Conservation (phyloP, 306 rosid species). For the Astragalus glycyphyllos region DNA sequence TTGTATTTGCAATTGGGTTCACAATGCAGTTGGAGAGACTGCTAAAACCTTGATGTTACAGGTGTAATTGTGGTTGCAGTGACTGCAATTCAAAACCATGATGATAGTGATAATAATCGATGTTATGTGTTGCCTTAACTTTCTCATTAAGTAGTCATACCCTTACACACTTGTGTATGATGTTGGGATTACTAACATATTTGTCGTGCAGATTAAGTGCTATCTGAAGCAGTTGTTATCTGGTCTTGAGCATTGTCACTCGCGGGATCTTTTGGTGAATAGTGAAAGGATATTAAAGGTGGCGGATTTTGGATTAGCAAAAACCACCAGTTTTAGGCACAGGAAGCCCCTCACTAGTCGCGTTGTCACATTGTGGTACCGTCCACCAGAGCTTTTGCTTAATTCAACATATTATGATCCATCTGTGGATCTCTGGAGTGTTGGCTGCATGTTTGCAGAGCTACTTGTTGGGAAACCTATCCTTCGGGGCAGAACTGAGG, state of each 20-base stretch:
- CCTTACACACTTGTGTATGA: too few relatives aligned
- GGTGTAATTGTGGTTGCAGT: too few relatives aligned
- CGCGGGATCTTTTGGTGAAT: conserved; percentile 79
- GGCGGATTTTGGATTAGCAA: conserved; percentile 95
- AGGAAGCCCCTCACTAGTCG: conserved; percentile 84
- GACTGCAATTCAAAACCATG: neutral
- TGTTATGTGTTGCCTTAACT: neutral
- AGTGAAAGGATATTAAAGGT: conserved; percentile 86
- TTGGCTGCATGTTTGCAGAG: conserved; percentile 92
- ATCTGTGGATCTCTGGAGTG: conserved; percentile 91
- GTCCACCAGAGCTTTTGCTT: conserved; percentile 93
- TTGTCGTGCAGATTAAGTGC: conserved; percentile 73
- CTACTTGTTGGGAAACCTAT: conserved; percentile 78
- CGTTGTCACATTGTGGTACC: conserved; percentile 96
- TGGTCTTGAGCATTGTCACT: conserved; percentile 90
- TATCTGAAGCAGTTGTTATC: conserved; percentile 87
- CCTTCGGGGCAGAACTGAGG: conserved; percentile 98
- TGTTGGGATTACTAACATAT: neutral
- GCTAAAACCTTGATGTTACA: too few relatives aligned
- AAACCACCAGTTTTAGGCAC: conserved; percentile 58
- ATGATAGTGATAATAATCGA: neutral
- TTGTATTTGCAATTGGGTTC: too few relatives aligned
- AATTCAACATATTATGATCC: conserved; percentile 89
- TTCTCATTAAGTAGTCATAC: neutral
- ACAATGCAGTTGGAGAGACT: too few relatives aligned